Base-by-base conservation (phyloP, 2,329 filamentous ascomycete species). In the Septoria linicola region DNA sequence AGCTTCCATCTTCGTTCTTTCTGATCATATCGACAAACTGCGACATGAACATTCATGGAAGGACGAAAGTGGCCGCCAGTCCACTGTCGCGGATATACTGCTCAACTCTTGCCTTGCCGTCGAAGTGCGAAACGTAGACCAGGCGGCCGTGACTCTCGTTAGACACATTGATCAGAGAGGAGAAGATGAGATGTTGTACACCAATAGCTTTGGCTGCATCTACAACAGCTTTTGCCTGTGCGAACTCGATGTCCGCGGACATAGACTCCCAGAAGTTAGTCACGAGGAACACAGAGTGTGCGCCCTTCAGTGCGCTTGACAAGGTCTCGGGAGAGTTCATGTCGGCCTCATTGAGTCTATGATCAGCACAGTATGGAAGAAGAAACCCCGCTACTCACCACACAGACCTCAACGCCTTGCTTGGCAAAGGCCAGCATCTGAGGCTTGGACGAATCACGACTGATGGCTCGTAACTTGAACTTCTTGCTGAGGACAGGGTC, bases 391-490 rank as follows among this genome's bases (percentile, higher is more conserved):
- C n/a, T n/a, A n/a, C n/a, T n/a, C n/a, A n/a, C n/a, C n/a, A n/a
- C n/a, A n/a, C n/a, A n/a, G n/a, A n/a, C n/a, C n/a, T n/a, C n/a
- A n/a, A n/a, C n/a, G n/a, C n/a, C n/a, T n/a, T n/a, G n/a, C n/a
- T n/a, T n/a, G n/a, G n/a, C n/a, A n/a, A n/a, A n/a, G n/a, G n/a
- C n/a, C n/a, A n/a, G n/a, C n/a, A n/a, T n/a, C n/a, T n/a, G n/a
- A n/a, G n/a, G n/a, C n/a, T n/a, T n/a, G n/a, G n/a, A n/a, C n/a
- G n/a, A n/a, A n/a, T 80, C 69, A 37, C 81, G 76, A 3, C 80
- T 80, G 16, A 83, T 69, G 31, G 70, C 81, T 30, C 80, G 77
- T 36, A 84, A 67, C 3, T 66, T 62, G 70, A 74, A 82, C 21
- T 71, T 59, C 34, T 71, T 67, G 10, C 70, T 72, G 1, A 77